These are phyloP conservation scores for Casaregolazyma lundiana DNA, from an alignment of 1,139 yeast genomes.

Conservation along the genomic window DNA sequence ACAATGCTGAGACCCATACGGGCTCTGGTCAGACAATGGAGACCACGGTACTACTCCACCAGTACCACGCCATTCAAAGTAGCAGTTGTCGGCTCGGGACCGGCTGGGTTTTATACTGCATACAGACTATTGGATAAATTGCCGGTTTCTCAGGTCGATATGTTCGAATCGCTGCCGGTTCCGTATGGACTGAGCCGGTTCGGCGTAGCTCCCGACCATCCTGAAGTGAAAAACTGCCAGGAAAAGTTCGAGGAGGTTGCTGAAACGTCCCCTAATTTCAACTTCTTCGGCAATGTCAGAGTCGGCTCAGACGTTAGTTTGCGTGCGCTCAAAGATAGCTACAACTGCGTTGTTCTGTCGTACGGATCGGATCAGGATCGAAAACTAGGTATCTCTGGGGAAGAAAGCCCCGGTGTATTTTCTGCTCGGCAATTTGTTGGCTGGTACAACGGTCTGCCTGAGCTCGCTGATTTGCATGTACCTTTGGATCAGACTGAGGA, in stretches of 20 bases:
- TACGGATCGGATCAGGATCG: slow-evolving; percentile 78
- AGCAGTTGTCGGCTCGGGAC: slow-evolving; percentile 92
- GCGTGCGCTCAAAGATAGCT: slow-evolving; percentile 45
- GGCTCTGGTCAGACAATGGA: no score
- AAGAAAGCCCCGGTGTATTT: slow-evolving; percentile 56
- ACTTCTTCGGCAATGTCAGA: slow-evolving; percentile 70
- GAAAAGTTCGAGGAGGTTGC: slow-evolving; percentile 71
- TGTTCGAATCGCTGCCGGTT: slow-evolving; percentile 77
- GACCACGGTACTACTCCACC: not conserved
- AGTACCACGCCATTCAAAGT: slow-evolving; percentile 34
- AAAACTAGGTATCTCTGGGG: slow-evolving; percentile 56
- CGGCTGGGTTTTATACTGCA: slow-evolving; percentile 92
- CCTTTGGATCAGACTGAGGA: slow-evolving; percentile 55
- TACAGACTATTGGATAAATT: slow-evolving; percentile 60
- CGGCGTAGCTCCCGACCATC: slow-evolving; percentile 99
- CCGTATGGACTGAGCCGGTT: slow-evolving; percentile 89
- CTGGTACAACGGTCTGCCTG: slow-evolving; percentile 94
- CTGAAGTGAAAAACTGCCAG: slow-evolving; percentile 79
- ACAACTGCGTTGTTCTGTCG: slow-evolving; percentile 71
- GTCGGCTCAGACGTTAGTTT: slow-evolving; percentile 58
- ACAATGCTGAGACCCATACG: no score
- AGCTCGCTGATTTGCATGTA: slow-evolving; percentile 43
- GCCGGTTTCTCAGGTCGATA: slow-evolving; percentile 34
- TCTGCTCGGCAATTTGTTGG: slow-evolving; percentile 86
- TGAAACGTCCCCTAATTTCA: slow-evolving; percentile 39